phyloP scores from a whole-genome alignment of 2,329 filamentous ascomycete species.

The Teratosphaeria viscida region DNA sequence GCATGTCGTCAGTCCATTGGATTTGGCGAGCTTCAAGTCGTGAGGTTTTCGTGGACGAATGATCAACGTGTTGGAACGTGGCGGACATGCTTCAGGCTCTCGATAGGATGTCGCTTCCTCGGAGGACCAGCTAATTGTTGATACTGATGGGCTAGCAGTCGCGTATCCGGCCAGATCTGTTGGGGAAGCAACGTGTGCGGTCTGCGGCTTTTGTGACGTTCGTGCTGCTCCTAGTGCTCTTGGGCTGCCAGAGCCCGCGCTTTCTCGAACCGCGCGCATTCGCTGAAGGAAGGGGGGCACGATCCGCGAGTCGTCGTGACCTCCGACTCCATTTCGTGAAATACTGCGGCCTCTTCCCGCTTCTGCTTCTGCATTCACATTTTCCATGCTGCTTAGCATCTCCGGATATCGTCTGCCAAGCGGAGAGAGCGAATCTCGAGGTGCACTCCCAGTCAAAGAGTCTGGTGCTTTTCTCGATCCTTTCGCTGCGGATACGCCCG shows the following conservation, averaged over 20 bases:
- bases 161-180: not conserved
- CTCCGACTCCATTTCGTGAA: not conserved
- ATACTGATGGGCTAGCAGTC: not conserved
- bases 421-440: conserved; percentile 10
- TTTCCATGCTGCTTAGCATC: not conserved
- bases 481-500: not conserved
- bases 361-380: not conserved
- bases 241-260: not conserved
- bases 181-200: not conserved
- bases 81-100: conserved; percentile 12
- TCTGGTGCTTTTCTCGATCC: not conserved
- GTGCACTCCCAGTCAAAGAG: not conserved
- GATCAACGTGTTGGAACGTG: conserved; percentile 13
- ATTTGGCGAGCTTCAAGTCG: conserved; percentile 12
- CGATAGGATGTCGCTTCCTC: conserved; percentile 1
- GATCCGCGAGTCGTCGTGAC: not conserved
- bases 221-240: not conserved
- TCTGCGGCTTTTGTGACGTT: not conserved
- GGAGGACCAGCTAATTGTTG: conserved; percentile 3
- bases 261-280: not conserved
- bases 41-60: conserved; percentile 12
- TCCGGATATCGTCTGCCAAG: not conserved
- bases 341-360: not conserved
- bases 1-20: conserved; percentile 18
- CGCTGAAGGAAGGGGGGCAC: not conserved